phyloP scores from a whole-genome alignment of 2,329 filamentous ascomycete species.

The Botryotinia narcissicola region DNA sequence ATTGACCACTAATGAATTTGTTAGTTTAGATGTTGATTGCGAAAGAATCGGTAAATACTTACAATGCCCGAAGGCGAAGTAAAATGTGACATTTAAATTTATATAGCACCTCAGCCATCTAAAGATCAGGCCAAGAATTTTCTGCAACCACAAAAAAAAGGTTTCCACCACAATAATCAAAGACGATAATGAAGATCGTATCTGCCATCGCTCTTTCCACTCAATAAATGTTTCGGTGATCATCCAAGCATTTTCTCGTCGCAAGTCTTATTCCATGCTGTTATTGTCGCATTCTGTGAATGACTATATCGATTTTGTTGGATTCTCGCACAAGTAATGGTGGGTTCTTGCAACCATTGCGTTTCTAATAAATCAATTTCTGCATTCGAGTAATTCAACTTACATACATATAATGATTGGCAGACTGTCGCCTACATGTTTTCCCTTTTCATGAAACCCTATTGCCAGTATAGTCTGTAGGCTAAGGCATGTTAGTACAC shows the following conservation, averaged over 20 bases:
- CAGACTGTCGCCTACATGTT: background rate
- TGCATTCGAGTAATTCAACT: background rate
- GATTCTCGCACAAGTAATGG: background rate
- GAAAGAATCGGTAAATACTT: constrained; percentile 11
- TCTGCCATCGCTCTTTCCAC: background rate
- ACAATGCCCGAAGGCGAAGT: constrained; percentile 24
- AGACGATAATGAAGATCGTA: no score
- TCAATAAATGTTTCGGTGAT: background rate
- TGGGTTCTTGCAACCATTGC: background rate
- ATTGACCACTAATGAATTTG: constrained; percentile 44
- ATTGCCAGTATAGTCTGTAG: background rate
- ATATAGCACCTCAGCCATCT: background rate
- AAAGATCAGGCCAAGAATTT: background rate
- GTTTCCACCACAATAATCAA: background rate
- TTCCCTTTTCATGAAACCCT: no score
- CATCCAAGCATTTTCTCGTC: background rate
- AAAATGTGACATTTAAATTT: background rate
- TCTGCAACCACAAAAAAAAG: background rate
- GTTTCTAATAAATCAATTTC: background rate
- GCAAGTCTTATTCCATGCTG: background rate
- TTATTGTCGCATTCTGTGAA: background rate
- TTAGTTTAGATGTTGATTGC: constrained; percentile 9
- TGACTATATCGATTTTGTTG: background rate
- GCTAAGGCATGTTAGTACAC: background rate
- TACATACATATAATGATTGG: background rate